Evolutionary conservation across 345 rosid genomes (phyloP), one percentile per base, ranked within the genome.

Genomic region (Moricandia moricandioides): DNA sequence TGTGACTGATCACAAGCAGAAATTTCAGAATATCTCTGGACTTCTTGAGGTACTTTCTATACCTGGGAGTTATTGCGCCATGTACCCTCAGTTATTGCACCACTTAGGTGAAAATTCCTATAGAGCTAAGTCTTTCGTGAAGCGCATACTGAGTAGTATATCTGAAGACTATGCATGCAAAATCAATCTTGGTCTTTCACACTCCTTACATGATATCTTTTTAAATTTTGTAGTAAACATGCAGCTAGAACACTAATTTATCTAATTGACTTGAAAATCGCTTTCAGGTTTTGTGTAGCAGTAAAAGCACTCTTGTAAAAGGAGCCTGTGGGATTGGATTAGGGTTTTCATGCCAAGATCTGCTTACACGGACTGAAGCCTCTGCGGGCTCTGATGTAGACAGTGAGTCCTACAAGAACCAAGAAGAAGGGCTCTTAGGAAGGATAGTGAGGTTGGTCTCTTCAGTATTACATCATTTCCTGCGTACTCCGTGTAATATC

Each of bases 271-370:
- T 33, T 40, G 16, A 49, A 54, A 47, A 30, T 72, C 80, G 80
- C 63, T 79, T 72, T 74, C 83, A 91, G 98, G 97, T 91, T 79
- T 86, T 94, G 80, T 79, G 85, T 86, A 69, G 78, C 71, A 89
- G 96, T 82, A 91, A 83, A 85, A 94, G 91, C 83, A 77, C 80
- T 73, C 89, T 91, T 67, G 95, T 91, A 60, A 94, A 84, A 85
- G 98, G 98, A 79, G 92, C 97, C 27, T 94, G 96, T 80, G 98
- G 90, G 45, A 71, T 94, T 84, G 94, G 97, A 81, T 84, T 91
- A 80, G 98, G 97, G 34, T 86, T 87, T 79, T 79, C 91, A 77
- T 86, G 95, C 82, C 90, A 94, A 84, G 93, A 85, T 74, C 91
- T 91, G 71, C 87, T 88, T 64, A 81, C 86, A 30, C 75, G 89